Conservation (phyloP, 2,329 filamentous ascomycete species). For the Zalaria obscura region DNA sequence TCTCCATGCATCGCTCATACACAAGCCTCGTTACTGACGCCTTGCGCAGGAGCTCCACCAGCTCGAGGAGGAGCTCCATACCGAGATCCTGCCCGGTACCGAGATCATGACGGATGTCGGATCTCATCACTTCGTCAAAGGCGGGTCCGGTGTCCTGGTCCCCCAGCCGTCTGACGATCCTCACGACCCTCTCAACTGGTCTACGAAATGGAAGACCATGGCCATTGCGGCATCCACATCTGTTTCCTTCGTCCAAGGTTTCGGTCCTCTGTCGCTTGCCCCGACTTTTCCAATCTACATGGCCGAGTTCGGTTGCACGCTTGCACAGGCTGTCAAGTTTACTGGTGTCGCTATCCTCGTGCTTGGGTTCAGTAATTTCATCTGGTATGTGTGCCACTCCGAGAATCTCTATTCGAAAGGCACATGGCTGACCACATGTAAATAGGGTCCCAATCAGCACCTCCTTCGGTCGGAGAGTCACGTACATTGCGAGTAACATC, state of each 20-base stretch:
- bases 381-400: slow-evolving; percentile 30
- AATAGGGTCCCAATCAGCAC: slow-evolving; percentile 33
- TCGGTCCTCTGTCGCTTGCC: slow-evolving; percentile 40
- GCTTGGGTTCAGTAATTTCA: slow-evolving; percentile 45
- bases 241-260: slow-evolving; percentile 38
- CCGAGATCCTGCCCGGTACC: slow-evolving; percentile 42
- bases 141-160: slow-evolving; percentile 31
- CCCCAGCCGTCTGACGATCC: slow-evolving; percentile 35
- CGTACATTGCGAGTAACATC: slow-evolving; percentile 36
- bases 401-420: not conserved
- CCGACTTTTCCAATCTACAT: slow-evolving; percentile 48
- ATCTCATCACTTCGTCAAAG: slow-evolving; percentile 49
- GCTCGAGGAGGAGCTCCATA: slow-evolving; percentile 37
- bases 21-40: not conserved
- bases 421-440: slow-evolving; percentile 1
- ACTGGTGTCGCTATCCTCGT: slow-evolving; percentile 43
- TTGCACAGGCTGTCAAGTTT: slow-evolving; percentile 41
- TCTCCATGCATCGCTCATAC: not conserved
- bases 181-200: slow-evolving; percentile 38
- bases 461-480: slow-evolving; percentile 40
- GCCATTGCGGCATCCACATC: slow-evolving; percentile 32
- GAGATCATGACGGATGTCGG: slow-evolving; percentile 49
- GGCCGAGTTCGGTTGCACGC: slow-evolving; percentile 36
- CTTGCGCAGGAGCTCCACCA: slow-evolving; percentile 25
- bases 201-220: slow-evolving; percentile 31